A percentile compares a stretch with the other conserved stretches of the same genome.
phyloP scores from a whole-genome alignment of 306 rosid species.

The Cucurbita ficifolia region DNA sequence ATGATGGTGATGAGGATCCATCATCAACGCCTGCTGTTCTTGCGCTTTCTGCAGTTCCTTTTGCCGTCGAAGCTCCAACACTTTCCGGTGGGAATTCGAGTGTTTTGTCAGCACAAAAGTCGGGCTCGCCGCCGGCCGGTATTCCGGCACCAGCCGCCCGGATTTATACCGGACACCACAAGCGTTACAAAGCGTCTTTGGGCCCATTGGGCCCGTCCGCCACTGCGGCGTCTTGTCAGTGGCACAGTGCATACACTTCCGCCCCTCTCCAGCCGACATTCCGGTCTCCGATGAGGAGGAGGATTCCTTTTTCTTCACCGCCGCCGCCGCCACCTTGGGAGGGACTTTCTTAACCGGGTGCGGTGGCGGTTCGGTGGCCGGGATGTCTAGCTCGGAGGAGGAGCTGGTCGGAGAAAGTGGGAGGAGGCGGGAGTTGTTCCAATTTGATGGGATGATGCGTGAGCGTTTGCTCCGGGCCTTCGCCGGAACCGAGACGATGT shows the following conservation, averaged over 20 bases:
- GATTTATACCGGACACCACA: constrained; percentile 4
- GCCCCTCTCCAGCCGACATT: constrained; percentile 14
- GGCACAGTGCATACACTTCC: constrained; percentile 2
- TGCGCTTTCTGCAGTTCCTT: background rate
- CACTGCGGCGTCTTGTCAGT: constrained; percentile 5
- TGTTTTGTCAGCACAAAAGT: background rate
- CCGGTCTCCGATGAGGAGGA: background rate
- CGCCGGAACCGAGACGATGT: constrained; percentile 40
- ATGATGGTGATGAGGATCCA: constrained; percentile 22
- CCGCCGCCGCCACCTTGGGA: background rate
- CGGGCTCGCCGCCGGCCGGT: background rate
- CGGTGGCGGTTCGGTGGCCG: background rate
- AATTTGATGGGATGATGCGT: constrained; percentile 56
- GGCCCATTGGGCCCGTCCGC: constrained; percentile 5
- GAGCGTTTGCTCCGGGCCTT: constrained; percentile 82
- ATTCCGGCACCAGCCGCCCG: background rate
- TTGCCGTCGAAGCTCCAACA: background rate
- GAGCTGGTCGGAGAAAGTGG: constrained; percentile 26
- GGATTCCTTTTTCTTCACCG: constrained; percentile 32
- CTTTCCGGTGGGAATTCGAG: constrained; percentile 1
- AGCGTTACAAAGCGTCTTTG: constrained; percentile 1
- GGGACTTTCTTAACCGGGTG: constrained; percentile 19
- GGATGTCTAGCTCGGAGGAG: background rate
- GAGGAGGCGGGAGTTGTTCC: constrained; percentile 64
- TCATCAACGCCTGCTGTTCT: constrained; percentile 1